Percentiles rank a stretch among this genome's conserved stretches.
These are phyloP conservation scores for Chrysopogon serrulatus DNA, from an alignment of 176 grass and related monocot genomes.

Conservation along the genomic window DNA sequence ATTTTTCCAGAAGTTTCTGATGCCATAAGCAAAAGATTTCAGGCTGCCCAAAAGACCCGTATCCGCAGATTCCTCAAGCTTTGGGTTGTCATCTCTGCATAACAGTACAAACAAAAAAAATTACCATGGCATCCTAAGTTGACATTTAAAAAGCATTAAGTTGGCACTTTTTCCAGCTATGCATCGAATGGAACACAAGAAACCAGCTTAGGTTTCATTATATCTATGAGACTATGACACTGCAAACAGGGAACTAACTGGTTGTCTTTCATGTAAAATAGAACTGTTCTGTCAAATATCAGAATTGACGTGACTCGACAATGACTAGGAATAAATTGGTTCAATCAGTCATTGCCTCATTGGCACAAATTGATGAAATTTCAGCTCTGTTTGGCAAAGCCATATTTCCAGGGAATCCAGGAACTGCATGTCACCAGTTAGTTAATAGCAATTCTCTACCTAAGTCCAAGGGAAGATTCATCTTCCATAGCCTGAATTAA, in stretches of 20 bases:
- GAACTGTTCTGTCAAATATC: not conserved
- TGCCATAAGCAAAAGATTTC: constrained; percentile 59
- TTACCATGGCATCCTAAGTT: constrained; percentile 4
- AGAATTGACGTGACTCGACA: not conserved
- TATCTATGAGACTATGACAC: too few relatives aligned
- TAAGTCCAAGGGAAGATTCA: not conserved
- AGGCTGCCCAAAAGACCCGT: constrained; percentile 49
- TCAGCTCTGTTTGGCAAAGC: too few relatives aligned
- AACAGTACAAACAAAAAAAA: constrained; percentile 15
- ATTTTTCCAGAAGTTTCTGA: constrained; percentile 68
- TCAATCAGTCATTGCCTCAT: not conserved
- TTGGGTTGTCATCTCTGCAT: constrained; percentile 30
- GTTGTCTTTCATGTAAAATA: not conserved
- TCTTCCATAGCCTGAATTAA: not conserved
- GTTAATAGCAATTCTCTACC: not conserved
- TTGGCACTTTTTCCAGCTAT: too few relatives aligned
- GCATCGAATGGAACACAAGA: too few relatives aligned
- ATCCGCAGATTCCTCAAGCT: constrained; percentile 17
- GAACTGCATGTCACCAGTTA: too few relatives aligned
- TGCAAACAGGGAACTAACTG: too few relatives aligned
- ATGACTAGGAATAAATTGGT: not conserved
- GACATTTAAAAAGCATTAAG: not conserved
- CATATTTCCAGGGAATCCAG: too few relatives aligned
- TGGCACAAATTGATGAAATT: too few relatives aligned
- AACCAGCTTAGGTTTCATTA: too few relatives aligned